Evolutionary conservation across 257 asterid species (phyloP), one percentile per base, ranked within the genome.

Genomic region (Capsicum pubescens): DNA sequence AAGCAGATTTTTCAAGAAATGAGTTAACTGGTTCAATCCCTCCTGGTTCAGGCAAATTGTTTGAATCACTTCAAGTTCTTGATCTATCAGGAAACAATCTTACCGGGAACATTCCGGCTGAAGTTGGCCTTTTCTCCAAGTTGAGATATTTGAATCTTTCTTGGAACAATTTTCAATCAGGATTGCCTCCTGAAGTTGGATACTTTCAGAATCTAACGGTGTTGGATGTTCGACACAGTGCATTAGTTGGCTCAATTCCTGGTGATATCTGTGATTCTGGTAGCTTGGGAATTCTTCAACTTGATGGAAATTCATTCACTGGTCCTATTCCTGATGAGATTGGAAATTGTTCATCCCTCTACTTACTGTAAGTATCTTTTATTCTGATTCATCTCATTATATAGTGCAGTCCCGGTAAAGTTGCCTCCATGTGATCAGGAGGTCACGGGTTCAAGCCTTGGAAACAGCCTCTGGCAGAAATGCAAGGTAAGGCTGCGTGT

Each of bases 261-360:
- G 91, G 88, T 19, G 97, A 93, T 83, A 88, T 97, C 13, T 97
- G 98, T 83, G 95, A 90, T 59, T 95, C 99, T 9, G 95, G 96
- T 68, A 93, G 93, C 92, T 85, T 97, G 86, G 91, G 87, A 19
- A 93, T 97, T 58, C 95, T 97, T 83, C 99, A 97, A 83, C 95
- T 97, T 54, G 99, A 97, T 91, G 98, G 92, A 16, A 97, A 97
- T 86, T 87, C 90, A 17, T 87, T 97, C 76, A 88, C 92, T 9
- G 98, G 98, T 32, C 89, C 90, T 5, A 89, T 97, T 79, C 98
- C 99, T 63, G 70, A 86, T 48, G 96, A 92, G 81, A 92, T 97
- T 5, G 97, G 96, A 70, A 92, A 97, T 86, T 97, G 99, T 77
- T 92, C 99, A 32, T 91, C 97, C 3, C 97, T 97, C 77, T 88